phyloP scores from a whole-genome alignment of 73 alveolate species.

The Paramecium primaurelia region DNA sequence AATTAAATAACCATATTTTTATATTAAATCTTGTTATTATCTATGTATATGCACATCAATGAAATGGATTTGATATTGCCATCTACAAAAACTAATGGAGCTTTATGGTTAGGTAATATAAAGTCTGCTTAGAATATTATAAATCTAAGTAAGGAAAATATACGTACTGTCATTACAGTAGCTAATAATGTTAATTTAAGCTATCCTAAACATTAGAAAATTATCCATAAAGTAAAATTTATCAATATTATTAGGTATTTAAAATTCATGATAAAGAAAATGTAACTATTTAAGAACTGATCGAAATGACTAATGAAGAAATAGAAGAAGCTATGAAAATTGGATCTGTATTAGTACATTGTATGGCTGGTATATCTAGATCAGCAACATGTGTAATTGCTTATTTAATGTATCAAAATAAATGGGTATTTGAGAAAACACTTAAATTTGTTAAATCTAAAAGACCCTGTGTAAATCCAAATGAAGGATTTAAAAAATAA shows the following conservation, averaged over 20 bases:
- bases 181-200: neutral
- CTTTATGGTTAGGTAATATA: neutral
- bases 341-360: neutral
- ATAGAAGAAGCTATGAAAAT: neutral
- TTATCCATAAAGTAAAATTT: neutral
- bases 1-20: neutral
- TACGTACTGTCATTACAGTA: neutral
- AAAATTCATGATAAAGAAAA: neutral
- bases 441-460: neutral
- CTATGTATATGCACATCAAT: neutral
- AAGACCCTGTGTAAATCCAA: neutral
- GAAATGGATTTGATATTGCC: slow-evolving; percentile 16
- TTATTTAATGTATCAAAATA: neutral
- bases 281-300: neutral
- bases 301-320: slow-evolving; percentile 16
- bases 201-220: neutral
- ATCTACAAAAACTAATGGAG: neutral
- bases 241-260: neutral
- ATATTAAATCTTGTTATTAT: neutral
- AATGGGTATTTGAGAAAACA: neutral
- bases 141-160: neutral
- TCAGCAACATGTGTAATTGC: neutral
- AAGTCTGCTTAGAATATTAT: neutral
- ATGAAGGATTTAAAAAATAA: neutral
- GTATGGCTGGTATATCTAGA: neutral